phyloP scores from a whole-genome alignment of 2,329 filamentous ascomycete genomes.

The Diaporthe aspalathi region DNA sequence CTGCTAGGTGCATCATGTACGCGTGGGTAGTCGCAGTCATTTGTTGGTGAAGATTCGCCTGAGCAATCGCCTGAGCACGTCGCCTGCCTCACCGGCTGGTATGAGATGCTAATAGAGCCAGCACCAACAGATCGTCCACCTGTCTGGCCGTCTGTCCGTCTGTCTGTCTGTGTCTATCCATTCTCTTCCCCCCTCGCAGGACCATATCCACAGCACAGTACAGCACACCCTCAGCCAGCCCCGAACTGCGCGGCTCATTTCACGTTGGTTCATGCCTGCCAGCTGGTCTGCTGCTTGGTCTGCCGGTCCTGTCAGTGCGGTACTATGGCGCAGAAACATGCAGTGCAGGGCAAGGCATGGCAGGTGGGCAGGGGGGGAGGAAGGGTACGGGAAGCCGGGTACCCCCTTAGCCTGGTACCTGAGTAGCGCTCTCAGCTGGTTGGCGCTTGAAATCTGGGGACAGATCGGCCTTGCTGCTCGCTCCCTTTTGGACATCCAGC shows the following conservation, averaged over 20 bases:
- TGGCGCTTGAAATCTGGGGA: slow-evolving; percentile 32
- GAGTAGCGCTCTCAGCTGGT: slow-evolving; percentile 24
- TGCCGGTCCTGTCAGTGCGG: slow-evolving; percentile 15
- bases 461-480: slow-evolving; percentile 9
- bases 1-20: background rate
- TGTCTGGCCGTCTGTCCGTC: no score
- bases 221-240: background rate
- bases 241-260: slow-evolving; percentile 7
- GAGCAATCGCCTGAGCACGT: background rate
- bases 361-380: no score
- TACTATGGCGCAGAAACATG: slow-evolving; percentile 5
- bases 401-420: slow-evolving; percentile 26
- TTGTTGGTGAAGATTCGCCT: background rate
- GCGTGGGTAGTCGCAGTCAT: background rate
- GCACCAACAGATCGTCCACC: background rate
- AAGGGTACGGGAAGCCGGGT: slow-evolving; percentile 24
- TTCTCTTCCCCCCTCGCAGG: background rate
- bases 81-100: background rate
- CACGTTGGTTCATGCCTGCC: slow-evolving; percentile 13
- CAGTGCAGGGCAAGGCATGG: no score
- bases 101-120: background rate
- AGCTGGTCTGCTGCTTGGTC: slow-evolving; percentile 5
- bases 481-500: slow-evolving; percentile 6
- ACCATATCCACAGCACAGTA: background rate
- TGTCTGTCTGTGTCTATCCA: no score